Evolutionary conservation across 495 filamentous ascomycete genomes (phyloP).

Genomic region (Hypoxylon perforatum): DNA sequence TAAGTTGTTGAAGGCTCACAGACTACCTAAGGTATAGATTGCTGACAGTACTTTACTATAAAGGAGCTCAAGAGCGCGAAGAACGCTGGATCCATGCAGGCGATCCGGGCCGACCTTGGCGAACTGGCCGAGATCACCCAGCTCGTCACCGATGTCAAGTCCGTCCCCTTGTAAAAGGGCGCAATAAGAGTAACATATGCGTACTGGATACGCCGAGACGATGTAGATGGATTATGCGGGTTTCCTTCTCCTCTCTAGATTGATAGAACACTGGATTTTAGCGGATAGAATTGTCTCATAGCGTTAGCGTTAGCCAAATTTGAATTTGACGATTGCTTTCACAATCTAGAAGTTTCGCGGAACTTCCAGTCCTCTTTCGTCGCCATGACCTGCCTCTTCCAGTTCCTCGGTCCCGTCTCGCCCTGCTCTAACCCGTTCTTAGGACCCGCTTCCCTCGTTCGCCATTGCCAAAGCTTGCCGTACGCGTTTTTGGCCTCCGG

Average conservation of each 20-base stretch:
- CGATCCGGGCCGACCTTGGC: slow-evolving; percentile 10
- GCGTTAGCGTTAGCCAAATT: no score
- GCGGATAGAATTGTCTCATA: no score
- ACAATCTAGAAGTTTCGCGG: slow-evolving; percentile 2
- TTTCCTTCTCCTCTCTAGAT: no score
- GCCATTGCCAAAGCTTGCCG: slow-evolving; percentile 21
- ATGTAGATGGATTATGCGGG: no score
- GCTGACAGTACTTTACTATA: background rate
- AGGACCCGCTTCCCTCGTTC: slow-evolving; percentile 2
- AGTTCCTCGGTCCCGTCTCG: slow-evolving; percentile 24
- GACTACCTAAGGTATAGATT: background rate
- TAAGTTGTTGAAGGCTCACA: slow-evolving; percentile 9
- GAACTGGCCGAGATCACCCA: slow-evolving; percentile 18
- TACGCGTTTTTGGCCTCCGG: slow-evolving; percentile 14
- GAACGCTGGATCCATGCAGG: slow-evolving; percentile 11
- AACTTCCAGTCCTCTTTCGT: slow-evolving; percentile 23
- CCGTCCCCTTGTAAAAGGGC: slow-evolving; percentile 9
- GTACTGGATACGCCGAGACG: no score
- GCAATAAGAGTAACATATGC: no score
- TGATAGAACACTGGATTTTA: no score
- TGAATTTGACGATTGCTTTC: background rate
- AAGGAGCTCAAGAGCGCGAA: slow-evolving; percentile 26
- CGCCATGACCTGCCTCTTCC: slow-evolving; percentile 24
- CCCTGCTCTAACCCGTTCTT: slow-evolving; percentile 23
- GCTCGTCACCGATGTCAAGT: slow-evolving; percentile 18